Conservation (phyloP, 1,284 basidiomycete genomes). For the Cutaneotrichosporon sp. region DNA sequence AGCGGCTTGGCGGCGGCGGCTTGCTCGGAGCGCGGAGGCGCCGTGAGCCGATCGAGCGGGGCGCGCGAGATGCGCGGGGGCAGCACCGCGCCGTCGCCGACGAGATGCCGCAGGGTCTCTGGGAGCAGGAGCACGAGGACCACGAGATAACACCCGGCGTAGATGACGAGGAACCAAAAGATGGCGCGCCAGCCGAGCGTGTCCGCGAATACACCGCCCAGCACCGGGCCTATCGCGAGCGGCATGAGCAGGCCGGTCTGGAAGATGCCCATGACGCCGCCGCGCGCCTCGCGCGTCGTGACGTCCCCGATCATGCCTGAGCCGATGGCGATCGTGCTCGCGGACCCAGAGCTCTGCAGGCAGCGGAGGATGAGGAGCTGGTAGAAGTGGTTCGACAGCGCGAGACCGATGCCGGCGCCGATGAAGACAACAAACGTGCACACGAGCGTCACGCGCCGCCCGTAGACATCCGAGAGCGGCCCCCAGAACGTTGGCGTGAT, state of each 20-base stretch:
- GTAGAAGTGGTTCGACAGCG: neutral
- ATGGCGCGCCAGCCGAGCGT: constrained; percentile 15
- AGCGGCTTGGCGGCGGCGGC: constrained; percentile 13
- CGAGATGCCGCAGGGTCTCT: constrained; percentile 43
- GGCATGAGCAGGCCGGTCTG: neutral
- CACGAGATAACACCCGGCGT: constrained; percentile 22
- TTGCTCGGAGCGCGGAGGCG: constrained; percentile 24
- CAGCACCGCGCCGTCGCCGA: constrained; percentile 39
- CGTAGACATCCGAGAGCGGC: constrained; percentile 36
- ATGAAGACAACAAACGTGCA: neutral
- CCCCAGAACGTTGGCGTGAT: constrained; percentile 44
- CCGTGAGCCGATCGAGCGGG: constrained; percentile 14
- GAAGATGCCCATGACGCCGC: neutral
- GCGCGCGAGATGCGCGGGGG: constrained; percentile 40
- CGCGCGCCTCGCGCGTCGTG: neutral
- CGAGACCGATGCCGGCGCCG: neutral
- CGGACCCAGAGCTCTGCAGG: neutral
- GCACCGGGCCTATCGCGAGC: neutral
- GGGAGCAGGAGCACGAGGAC: constrained; percentile 35
- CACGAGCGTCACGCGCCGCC: constrained; percentile 10
- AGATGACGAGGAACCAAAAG: constrained; percentile 34
- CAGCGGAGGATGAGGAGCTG: neutral
- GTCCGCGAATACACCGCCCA: neutral
- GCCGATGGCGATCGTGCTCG: neutral
- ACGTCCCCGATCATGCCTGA: neutral